Percentiles rank a stretch among this genome's conserved stretches.
These are phyloP conservation scores for Phytophthora citricola DNA, from an alignment of 352 stramenopile species.

Conservation along the genomic window DNA sequence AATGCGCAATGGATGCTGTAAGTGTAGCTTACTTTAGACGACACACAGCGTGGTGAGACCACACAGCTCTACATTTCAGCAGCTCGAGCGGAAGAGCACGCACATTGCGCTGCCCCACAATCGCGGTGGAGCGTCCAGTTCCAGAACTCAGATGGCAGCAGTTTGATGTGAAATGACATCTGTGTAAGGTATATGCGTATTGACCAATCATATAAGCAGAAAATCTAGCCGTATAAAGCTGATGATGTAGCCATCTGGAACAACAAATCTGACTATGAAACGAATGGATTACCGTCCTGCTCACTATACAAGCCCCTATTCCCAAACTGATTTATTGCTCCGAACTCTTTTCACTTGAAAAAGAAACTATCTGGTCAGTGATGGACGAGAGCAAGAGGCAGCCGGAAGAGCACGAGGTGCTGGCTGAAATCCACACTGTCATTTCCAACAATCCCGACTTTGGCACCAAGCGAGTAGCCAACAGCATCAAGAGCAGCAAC, in stretches of 20 bases:
- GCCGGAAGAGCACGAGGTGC: conserved; percentile 70
- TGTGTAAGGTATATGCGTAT: neutral
- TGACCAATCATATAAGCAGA: neutral
- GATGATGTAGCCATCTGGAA: conserved; percentile 1
- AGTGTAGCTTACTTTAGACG: too few relatives aligned
- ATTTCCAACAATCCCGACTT: conserved; percentile 72
- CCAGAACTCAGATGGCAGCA: conserved; percentile 2
- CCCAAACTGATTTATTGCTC: conserved; percentile 31
- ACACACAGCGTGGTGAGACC: too few relatives aligned
- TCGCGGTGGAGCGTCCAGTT: neutral
- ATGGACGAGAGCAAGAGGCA: conserved; percentile 64
- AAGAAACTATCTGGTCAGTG: conserved; percentile 18
- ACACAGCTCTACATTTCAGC: too few relatives aligned
- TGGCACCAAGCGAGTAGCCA: conserved; percentile 71
- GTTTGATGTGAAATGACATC: neutral
- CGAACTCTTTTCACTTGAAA: conserved; percentile 13
- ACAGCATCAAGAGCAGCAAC: conserved; percentile 67
- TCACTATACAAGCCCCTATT: neutral
- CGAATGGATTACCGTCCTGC: neutral
- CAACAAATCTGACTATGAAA: conserved; percentile 3
- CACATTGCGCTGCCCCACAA: neutral
- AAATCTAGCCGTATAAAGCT: neutral
- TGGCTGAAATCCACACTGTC: conserved; percentile 60
- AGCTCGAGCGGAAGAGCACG: neutral
- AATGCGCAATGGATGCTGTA: too few relatives aligned